Evolutionary conservation across 2,329 filamentous ascomycete species (phyloP).

Genomic region (Aureobasidium sp.): DNA sequence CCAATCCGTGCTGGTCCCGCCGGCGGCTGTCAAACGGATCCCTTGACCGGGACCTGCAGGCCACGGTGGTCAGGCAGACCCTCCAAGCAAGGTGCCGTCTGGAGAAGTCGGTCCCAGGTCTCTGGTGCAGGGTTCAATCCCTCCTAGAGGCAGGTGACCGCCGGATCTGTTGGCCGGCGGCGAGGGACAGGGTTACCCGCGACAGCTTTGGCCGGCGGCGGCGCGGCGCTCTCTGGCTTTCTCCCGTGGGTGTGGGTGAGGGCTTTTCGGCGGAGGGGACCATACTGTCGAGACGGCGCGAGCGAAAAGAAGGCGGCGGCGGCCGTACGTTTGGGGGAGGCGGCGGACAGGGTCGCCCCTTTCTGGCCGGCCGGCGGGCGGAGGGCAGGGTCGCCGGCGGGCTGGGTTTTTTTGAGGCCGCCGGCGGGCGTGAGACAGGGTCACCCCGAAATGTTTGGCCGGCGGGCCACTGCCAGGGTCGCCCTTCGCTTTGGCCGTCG

Average conservation of each 20-base stretch:
- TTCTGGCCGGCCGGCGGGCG: not conserved
- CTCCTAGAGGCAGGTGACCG: not conserved
- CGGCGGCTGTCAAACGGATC: not conserved
- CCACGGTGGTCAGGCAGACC: not conserved
- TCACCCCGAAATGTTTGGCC: not conserved
- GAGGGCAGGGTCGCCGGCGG: not conserved
- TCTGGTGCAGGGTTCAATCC: not conserved
- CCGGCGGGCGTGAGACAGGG: not conserved
- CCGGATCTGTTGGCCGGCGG: not conserved
- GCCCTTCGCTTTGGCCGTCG: not conserved
- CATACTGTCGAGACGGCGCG: not conserved
- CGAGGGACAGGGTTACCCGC: not conserved
- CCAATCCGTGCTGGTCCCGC: not conserved
- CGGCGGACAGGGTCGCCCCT: not conserved
- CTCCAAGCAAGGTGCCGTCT: not conserved
- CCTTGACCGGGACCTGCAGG: not conserved
- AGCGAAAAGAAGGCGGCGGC: not conserved
- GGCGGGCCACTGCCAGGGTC: not conserved
- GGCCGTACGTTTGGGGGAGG: not conserved
- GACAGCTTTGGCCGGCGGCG: not conserved
- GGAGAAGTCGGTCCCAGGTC: not conserved
- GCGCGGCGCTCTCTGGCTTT: not conserved
- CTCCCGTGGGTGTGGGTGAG: not conserved
- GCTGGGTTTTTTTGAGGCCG: not conserved
- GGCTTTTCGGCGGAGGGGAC: not conserved